Evolutionary conservation across 495 filamentous ascomycete genomes (phyloP).

Genomic region (Chaetomidium leptoderma): DNA sequence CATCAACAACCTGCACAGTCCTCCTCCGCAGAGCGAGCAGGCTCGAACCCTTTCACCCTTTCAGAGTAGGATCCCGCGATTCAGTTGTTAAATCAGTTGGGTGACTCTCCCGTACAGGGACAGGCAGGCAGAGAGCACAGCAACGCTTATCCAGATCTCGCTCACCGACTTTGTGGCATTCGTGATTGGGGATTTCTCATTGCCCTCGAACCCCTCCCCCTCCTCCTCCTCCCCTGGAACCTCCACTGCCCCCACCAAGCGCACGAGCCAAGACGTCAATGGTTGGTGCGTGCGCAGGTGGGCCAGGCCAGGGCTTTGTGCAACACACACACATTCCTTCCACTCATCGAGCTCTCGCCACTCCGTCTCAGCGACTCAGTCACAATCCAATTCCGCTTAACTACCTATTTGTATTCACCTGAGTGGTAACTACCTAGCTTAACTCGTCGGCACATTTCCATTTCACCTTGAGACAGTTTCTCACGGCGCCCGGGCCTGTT

Average conservation of each 20-base stretch:
- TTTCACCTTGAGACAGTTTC: too few relatives aligned
- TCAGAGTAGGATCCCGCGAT: neutral
- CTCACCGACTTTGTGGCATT: slow-evolving; percentile 15
- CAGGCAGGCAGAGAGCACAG: neutral
- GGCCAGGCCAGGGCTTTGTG: neutral
- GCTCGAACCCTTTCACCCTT: too few relatives aligned
- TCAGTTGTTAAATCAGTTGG: neutral
- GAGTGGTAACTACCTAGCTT: too few relatives aligned
- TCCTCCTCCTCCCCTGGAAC: neutral
- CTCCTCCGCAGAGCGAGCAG: too few relatives aligned
- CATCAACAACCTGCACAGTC: too few relatives aligned
- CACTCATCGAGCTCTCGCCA: too few relatives aligned
- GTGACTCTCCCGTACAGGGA: neutral
- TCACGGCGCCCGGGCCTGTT: too few relatives aligned
- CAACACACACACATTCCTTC: slow-evolving; percentile 4
- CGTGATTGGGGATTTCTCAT: neutral
- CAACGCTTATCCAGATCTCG: neutral
- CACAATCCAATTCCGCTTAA: too few relatives aligned
- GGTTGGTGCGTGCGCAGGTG: neutral
- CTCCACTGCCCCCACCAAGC: slow-evolving; percentile 5
- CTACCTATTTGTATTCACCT: too few relatives aligned
- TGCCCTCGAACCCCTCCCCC: slow-evolving; percentile 13
- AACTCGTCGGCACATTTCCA: too few relatives aligned
- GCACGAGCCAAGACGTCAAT: neutral
- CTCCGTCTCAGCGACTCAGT: too few relatives aligned